phyloP scores from a whole-genome alignment of 805 yeast genomes.

The Pichia occidentalis region DNA sequence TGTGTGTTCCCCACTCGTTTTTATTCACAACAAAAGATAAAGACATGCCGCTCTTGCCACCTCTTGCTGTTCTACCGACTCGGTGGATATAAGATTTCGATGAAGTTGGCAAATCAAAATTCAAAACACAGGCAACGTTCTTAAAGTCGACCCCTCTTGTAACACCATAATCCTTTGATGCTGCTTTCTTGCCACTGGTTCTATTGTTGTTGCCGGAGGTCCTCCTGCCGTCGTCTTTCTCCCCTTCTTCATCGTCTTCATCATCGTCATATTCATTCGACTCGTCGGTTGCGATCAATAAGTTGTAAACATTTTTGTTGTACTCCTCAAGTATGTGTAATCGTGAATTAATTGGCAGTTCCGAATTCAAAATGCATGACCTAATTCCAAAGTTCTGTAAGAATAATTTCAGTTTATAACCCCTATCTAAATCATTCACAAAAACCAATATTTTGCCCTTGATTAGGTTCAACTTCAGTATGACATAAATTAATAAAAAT shows the following conservation, averaged over 20 bases:
- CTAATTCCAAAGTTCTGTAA: slow-evolving; percentile 92
- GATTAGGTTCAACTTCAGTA: slow-evolving; percentile 78
- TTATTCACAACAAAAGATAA: slow-evolving; percentile 83
- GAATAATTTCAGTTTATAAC: slow-evolving; percentile 84
- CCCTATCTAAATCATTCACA: slow-evolving; percentile 92
- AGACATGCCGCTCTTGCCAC: slow-evolving; percentile 92
- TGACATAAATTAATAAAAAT: slow-evolving; percentile 83
- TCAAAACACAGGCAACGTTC: slow-evolving; percentile 93
- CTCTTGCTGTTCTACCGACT: slow-evolving; percentile 96
- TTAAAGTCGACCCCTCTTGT: slow-evolving; percentile 95
- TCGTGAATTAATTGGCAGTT: slow-evolving; percentile 87
- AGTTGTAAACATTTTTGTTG: slow-evolving; percentile 79
- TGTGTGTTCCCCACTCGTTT: slow-evolving; percentile 85
- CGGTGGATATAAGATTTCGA: slow-evolving; percentile 89
- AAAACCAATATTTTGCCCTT: slow-evolving; percentile 87
- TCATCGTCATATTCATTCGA: slow-evolving; percentile 49
- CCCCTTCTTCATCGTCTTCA: slow-evolving; percentile 18
- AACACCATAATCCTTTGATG: slow-evolving; percentile 72
- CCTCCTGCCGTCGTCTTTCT: slow-evolving; percentile 20
- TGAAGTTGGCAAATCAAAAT: slow-evolving; percentile 88
- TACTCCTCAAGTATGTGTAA: slow-evolving; percentile 93
- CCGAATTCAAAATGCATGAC: slow-evolving; percentile 84
- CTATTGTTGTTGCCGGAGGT: slow-evolving; percentile 9
- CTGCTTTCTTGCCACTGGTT: slow-evolving; percentile 23
- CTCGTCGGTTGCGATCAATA: slow-evolving; percentile 94